Conservation (phyloP, 805 yeast genomes). For the Schwanniomyces vanrijiae region DNA sequence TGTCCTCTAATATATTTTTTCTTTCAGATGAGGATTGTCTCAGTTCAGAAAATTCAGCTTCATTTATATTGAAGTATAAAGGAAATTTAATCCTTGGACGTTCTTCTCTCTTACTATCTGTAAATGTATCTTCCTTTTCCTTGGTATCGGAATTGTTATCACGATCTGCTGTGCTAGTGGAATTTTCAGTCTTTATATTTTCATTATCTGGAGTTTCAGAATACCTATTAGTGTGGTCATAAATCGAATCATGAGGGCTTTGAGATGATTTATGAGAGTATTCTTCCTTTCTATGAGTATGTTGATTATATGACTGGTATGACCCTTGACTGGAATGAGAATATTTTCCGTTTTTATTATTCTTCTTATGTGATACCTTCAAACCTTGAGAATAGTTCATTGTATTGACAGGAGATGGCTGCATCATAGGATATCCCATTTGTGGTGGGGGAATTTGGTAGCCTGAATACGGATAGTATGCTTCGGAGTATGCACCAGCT, state of each 20-base stretch:
- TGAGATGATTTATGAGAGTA: not conserved
- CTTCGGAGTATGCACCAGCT: constrained; percentile 3
- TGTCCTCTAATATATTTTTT: constrained; percentile 5
- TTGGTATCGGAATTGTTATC: not conserved
- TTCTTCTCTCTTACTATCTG: not conserved
- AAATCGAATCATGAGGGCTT: not conserved
- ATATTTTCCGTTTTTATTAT: not conserved
- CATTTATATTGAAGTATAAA: constrained; percentile 10
- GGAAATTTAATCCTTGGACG: constrained; percentile 7
- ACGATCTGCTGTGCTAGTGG: not conserved
- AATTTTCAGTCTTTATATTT: not conserved
- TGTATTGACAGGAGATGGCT: not conserved
- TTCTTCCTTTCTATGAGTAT: not conserved
- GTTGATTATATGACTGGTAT: not conserved
- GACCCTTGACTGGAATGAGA: not conserved
- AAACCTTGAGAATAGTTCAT: constrained; percentile 4
- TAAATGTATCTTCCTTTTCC: not conserved
- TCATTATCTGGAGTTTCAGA: not conserved
- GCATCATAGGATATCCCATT: constrained; percentile 2
- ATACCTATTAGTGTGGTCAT: not conserved
- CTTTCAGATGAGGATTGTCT: constrained; percentile 2
- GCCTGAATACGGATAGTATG: constrained; percentile 2
- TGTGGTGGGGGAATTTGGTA: constrained; percentile 9
- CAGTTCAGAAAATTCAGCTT: constrained; percentile 6
- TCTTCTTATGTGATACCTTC: constrained; percentile 1